Conservation (phyloP, 2,329 filamentous ascomycete species). For the Dactylellina cionopaga region DNA sequence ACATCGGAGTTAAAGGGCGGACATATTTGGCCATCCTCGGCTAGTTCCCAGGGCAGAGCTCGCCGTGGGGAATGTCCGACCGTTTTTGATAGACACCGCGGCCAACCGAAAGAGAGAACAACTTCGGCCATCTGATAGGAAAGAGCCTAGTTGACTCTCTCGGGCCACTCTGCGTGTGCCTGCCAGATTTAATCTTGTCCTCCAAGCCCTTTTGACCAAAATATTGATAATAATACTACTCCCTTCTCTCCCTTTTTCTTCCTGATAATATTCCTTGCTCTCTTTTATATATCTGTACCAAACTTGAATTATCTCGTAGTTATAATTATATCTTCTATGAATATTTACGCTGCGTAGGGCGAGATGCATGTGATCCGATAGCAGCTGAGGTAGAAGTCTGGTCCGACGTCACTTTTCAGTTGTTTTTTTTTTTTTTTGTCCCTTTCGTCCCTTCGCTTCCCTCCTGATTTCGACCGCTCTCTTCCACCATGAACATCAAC, state of each 20-base stretch:
- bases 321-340: not conserved
- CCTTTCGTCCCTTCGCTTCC: constrained; percentile 17
- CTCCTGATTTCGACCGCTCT: constrained; percentile 1
- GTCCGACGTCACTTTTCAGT: constrained; percentile 3
- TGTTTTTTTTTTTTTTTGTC: too few species aligned
- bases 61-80: constrained; percentile 44
- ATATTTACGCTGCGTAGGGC: not conserved
- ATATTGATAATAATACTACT: not conserved
- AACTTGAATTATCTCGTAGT: not conserved
- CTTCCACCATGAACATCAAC: constrained; percentile 32
- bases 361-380: constrained; percentile 36
- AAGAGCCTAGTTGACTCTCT: too few species aligned
- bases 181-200: not conserved
- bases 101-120: constrained; percentile 28
- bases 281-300: not conserved
- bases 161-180: constrained; percentile 6
- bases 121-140: too few species aligned
- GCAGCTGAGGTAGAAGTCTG: not conserved
- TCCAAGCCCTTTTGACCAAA: not conserved
- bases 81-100: constrained; percentile 31
- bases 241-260: not conserved
- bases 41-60: constrained; percentile 23
- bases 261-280: not conserved
- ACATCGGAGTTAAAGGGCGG: not conserved
- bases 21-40: constrained; percentile 16